Evolutionary conservation across 257 asterid species (phyloP), one percentile per base, ranked within the genome.

Genomic region (Solanum tarapatanum): DNA sequence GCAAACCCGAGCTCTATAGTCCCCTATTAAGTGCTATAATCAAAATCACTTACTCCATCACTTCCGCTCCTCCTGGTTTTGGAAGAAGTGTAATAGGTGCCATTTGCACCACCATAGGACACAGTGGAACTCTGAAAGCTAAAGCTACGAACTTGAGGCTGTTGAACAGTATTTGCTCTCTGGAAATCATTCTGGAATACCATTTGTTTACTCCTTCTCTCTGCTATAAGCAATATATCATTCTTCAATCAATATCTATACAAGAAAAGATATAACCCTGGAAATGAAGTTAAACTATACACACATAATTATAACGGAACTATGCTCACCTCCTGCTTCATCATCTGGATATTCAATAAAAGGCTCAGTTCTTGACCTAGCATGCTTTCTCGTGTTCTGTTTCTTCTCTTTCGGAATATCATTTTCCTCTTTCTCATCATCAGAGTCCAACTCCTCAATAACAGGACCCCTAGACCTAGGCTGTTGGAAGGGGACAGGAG

Each of bases 361-460:
- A 35, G 98, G 98, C 87, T 92, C 98, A 87, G 89, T 91, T 90
- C 91, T 89, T 24, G 98, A 90, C 91, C 98, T 94, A 24, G 91
- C 90, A 92, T 96, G 98, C 91, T 95, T 97, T 89, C 95, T 94
- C 24, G 94, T 91, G 85, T 93, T 94, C 84, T 87, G 94, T 43
- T 86, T 92, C 83, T 77, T 88, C 87, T 90, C 91, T 58, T 85
- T 37, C 28, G 85, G 80, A 33, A 73, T 87, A 87, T 89, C 94
- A 68, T 88, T 90, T 85, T 88, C 97, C 73, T 91, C 94, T 13
- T 89, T 77, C 88, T 94, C 99, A 32, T 94, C 97, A 90, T 95
- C 99, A 89, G 99, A 95, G 90, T 88, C 87, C 94, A 97, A 77
- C 93, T 97, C 99, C 92, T 97, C 97, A 91, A 97, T 96, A 68